Evolutionary conservation across 306 rosid genomes (phyloP).

Genomic region (Trifolium fragiferum): DNA sequence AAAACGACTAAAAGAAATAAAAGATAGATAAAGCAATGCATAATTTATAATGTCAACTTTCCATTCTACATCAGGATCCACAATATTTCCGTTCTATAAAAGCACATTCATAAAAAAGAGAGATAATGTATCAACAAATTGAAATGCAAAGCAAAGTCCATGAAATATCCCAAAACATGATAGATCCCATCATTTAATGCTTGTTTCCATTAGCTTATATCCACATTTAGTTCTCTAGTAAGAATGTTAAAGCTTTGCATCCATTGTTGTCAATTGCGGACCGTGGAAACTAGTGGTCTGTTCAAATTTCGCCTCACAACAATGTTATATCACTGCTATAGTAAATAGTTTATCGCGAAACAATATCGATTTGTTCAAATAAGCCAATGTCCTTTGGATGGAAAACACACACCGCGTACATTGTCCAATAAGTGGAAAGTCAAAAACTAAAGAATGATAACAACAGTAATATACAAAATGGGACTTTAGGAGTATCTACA

Average conservation of each 20-base stretch:
- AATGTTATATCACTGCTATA: too few relatives aligned
- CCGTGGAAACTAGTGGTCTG: too few relatives aligned
- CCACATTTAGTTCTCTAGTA: background rate
- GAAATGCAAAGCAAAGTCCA: constrained; percentile 18
- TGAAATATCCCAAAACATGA: background rate
- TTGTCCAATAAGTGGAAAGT: background rate
- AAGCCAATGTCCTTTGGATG: background rate
- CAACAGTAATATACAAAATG: background rate
- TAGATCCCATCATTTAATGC: background rate
- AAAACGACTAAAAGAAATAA: constrained; percentile 40
- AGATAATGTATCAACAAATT: background rate
- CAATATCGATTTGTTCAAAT: too few relatives aligned
- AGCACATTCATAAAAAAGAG: background rate
- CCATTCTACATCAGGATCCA: constrained; percentile 8
- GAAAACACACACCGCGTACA: background rate
- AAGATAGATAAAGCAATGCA: constrained; percentile 31
- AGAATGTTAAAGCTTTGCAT: constrained; percentile 26
- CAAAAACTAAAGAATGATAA: background rate
- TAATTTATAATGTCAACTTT: constrained; percentile 26
- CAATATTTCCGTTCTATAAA: background rate
- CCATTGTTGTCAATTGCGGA: background rate
- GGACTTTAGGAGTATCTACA: constrained; percentile 1
- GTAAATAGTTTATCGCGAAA: too few relatives aligned
- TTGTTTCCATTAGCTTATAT: background rate
- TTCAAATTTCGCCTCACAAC: too few relatives aligned